These are phyloP conservation scores for Cyanidiococcus yangmingshanensis DNA, from an alignment of 23 red algal species.

Conservation along the genomic window DNA sequence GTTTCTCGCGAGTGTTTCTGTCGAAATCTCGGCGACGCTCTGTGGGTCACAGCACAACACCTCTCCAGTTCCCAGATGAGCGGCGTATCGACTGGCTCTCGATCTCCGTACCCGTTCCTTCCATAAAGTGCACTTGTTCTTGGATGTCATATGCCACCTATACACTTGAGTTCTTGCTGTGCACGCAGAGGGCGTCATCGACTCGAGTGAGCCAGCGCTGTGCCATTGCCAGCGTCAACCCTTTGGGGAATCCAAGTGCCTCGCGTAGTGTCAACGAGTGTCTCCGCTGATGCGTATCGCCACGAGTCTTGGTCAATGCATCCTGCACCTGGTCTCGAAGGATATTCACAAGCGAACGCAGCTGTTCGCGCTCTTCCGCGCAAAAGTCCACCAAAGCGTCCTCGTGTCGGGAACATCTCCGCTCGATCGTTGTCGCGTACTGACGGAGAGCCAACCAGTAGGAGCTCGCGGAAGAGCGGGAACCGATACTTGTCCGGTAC, in stretches of 20 bases:
- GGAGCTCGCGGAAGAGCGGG: conserved; percentile 22
- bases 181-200: not conserved
- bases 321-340: not conserved
- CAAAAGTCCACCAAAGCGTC: not conserved
- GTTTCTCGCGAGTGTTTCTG: not conserved
- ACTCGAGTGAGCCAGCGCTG: not conserved
- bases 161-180: not conserved
- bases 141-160: not conserved
- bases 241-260: not conserved
- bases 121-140: not conserved
- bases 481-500: conserved; percentile 25
- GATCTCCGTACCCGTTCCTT: not conserved
- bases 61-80: too few relatives aligned
- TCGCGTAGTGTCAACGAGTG: not conserved
- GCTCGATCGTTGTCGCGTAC: not conserved
- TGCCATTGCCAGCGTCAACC: not conserved
- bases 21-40: not conserved
- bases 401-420: not conserved
- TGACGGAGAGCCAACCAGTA: conserved; percentile 22
- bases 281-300: not conserved
- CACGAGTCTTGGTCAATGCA: not conserved
- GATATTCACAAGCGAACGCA: not conserved
- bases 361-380: not conserved
- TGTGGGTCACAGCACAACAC: too few relatives aligned
- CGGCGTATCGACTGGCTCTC: too few relatives aligned